A percentile compares a stretch with the other conserved stretches of the same genome.
These are phyloP conservation scores for Diplodia intermedia DNA, from an alignment of 2,329 filamentous ascomycete species.

Conservation along the genomic window DNA sequence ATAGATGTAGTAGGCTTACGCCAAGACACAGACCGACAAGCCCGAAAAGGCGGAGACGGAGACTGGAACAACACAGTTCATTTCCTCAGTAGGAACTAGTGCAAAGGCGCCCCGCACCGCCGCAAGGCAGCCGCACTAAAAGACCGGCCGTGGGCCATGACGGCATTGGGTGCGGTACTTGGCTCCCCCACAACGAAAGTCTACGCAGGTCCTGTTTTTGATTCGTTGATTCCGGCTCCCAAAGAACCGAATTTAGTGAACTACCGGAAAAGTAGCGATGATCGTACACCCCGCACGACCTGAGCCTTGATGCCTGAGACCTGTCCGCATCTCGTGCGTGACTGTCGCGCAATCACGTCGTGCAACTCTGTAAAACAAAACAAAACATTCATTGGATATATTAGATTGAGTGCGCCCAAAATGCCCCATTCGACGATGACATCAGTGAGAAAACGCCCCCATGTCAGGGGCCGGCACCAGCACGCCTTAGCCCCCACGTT, in stretches of 20 bases:
- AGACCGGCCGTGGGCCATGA: not conserved
- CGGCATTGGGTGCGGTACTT: not conserved
- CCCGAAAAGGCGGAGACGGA: not conserved
- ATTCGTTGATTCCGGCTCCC: not conserved
- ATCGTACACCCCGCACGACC: too few relatives aligned
- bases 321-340: not conserved
- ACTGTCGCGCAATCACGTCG: not conserved
- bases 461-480: not conserved
- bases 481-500: not conserved
- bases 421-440: not conserved
- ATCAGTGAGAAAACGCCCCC: not conserved
- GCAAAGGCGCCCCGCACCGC: not conserved
- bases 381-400: not conserved
- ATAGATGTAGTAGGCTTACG: not conserved
- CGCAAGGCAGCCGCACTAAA: not conserved
- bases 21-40: not conserved
- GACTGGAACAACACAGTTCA: not conserved
- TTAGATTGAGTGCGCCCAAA: not conserved
- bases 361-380: not conserved
- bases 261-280: not conserved
- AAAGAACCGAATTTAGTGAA: not conserved
- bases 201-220: not conserved
- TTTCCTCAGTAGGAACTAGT: too few relatives aligned
- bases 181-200: not conserved
- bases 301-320: not conserved